These are phyloP conservation scores for Globisporangium viniferum DNA, from an alignment of 352 stramenopile species.

Conservation along the genomic window DNA sequence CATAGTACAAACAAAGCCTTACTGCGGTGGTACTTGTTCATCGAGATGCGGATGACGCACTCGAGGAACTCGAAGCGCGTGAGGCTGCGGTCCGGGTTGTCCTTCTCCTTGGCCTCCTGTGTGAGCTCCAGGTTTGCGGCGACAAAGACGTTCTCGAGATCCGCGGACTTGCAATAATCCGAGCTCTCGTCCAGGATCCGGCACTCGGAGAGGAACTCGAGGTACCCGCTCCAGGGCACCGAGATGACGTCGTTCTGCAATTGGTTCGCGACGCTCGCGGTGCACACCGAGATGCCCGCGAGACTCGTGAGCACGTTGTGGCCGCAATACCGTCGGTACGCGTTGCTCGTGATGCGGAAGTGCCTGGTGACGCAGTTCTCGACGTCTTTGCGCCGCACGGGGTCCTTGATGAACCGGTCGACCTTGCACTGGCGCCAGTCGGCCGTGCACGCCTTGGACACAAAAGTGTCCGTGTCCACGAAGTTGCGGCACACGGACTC, in stretches of 20 bases:
- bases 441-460: conserved; percentile 58
- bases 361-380: conserved; percentile 47
- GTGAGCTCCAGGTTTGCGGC: conserved; percentile 77
- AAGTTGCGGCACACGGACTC: conserved; percentile 60
- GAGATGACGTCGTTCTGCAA: conserved; percentile 67
- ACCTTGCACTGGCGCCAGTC: conserved; percentile 78
- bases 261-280: conserved; percentile 39
- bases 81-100: conserved; percentile 75
- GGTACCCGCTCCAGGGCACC: conserved; percentile 68
- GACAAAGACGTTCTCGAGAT: conserved; percentile 82
- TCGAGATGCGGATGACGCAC: conserved; percentile 68
- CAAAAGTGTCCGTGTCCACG: conserved; percentile 64
- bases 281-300: conserved; percentile 35
- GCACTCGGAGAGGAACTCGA: conserved; percentile 63
- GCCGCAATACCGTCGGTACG: conserved; percentile 66
- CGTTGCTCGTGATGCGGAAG: conserved; percentile 53
- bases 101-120: conserved; percentile 72
- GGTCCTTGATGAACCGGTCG: conserved; percentile 72
- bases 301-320: conserved; percentile 57
- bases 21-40: conserved; percentile 78
- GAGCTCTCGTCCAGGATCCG: conserved; percentile 64
- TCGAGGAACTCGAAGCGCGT: conserved; percentile 81
- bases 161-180: conserved; percentile 58
- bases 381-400: conserved; percentile 49
- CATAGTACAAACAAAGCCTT: neutral